These are phyloP conservation scores for Talaromyces trachyspermus DNA, from an alignment of 495 filamentous ascomycete species.

Conservation along the genomic window DNA sequence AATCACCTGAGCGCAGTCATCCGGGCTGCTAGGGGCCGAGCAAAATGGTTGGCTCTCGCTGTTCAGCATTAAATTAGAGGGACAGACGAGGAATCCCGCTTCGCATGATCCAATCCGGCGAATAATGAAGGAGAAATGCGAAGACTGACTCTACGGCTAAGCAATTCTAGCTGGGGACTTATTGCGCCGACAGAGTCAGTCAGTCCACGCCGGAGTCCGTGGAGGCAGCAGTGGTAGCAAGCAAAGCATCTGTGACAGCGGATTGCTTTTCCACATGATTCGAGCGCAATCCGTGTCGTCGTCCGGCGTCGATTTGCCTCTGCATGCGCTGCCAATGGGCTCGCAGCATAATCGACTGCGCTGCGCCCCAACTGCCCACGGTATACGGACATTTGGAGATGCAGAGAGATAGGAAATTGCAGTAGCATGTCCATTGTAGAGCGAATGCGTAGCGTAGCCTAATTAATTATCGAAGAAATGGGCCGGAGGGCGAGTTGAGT, in stretches of 20 bases:
- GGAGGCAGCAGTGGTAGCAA: no score
- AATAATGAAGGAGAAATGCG: no score
- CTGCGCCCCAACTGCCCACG: neutral
- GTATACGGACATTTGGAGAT: neutral
- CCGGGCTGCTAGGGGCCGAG: neutral
- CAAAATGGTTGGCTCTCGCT: neutral
- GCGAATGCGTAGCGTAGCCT: neutral
- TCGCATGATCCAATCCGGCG: no score
- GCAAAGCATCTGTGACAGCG: no score
- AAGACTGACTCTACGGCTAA: no score
- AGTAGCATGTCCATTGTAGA: neutral
- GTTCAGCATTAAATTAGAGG: neutral
- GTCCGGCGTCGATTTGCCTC: no score
- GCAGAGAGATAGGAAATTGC: neutral
- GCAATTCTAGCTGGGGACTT: no score
- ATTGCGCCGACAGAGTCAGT: no score
- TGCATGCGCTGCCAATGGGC: neutral
- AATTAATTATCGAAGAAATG: neutral
- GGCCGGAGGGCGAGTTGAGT: neutral
- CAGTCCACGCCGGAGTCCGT: no score
- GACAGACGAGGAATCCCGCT: neutral
- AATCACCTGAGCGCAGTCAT: conserved; percentile 9
- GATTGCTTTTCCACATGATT: no score
- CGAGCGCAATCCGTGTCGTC: neutral
- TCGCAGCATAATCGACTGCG: neutral